Percentiles rank a stretch among this genome's conserved stretches.
phyloP scores from a whole-genome alignment of 1,284 basidiomycete species.

The Tylopilus sp. region DNA sequence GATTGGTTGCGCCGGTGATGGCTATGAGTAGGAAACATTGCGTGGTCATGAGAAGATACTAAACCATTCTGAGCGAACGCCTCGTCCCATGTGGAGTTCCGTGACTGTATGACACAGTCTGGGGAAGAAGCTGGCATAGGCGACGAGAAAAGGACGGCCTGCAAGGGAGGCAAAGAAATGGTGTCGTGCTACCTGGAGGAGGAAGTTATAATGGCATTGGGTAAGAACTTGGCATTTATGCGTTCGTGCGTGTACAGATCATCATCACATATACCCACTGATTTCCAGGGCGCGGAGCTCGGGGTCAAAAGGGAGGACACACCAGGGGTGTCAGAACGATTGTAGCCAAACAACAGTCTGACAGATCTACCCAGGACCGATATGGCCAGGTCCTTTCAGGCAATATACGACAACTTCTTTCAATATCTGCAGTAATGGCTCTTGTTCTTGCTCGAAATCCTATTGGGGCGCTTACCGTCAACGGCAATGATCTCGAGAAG shows the following conservation, averaged over 20 bases:
- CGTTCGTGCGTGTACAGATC: slow-evolving; percentile 36
- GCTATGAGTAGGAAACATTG: slow-evolving; percentile 35
- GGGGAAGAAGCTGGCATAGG: slow-evolving; percentile 31
- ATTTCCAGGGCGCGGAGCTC: slow-evolving; percentile 42
- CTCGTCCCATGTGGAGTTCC: slow-evolving; percentile 37
- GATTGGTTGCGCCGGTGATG: slow-evolving; percentile 25
- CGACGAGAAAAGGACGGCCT: slow-evolving; percentile 23
- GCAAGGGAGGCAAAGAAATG: slow-evolving; percentile 21
- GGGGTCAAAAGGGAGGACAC: slow-evolving; percentile 44
- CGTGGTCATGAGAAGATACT: slow-evolving; percentile 36
- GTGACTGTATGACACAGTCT: slow-evolving; percentile 30
- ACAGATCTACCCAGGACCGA: slow-evolving; percentile 46
- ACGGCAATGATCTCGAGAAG: slow-evolving; percentile 9
- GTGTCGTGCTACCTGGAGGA: slow-evolving; percentile 25
- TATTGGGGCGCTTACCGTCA: slow-evolving; percentile 40
- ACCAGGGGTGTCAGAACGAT: slow-evolving; percentile 41
- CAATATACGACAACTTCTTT: slow-evolving; percentile 34
- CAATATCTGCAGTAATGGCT: slow-evolving; percentile 36
- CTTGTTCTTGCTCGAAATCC: slow-evolving; percentile 31
- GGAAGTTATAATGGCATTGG: slow-evolving; percentile 31
- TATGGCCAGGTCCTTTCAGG: slow-evolving; percentile 44
- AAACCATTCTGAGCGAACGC: slow-evolving; percentile 38
- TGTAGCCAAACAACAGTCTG: slow-evolving; percentile 33
- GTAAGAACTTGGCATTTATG: slow-evolving; percentile 39
- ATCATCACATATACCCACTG: slow-evolving; percentile 38